Evolutionary conservation across 1,284 basidiomycete species (phyloP).

Genomic region (Hemileia vastatrix): DNA sequence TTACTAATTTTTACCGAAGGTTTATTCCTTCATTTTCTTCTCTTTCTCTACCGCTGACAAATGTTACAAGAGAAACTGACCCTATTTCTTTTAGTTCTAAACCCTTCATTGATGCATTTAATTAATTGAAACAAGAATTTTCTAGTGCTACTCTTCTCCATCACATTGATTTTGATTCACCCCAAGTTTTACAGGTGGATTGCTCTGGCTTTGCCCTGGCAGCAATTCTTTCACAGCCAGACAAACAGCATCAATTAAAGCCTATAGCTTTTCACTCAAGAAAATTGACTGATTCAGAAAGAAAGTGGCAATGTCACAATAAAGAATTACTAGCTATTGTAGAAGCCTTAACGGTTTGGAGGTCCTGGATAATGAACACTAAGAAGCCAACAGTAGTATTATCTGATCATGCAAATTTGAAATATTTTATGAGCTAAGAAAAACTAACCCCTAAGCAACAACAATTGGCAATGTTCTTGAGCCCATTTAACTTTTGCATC

Average conservation of each 20-base stretch:
- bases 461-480: neutral
- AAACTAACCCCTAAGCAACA: neutral
- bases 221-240: constrained; percentile 22
- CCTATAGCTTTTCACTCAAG: neutral
- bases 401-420: constrained; percentile 8
- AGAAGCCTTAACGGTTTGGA: neutral
- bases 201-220: constrained; percentile 26
- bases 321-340: constrained; percentile 11
- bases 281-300: neutral
- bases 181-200: constrained; percentile 32
- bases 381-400: neutral
- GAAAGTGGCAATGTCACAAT: constrained; percentile 7
- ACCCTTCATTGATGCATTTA: neutral
- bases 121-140: neutral
- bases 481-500: neutral
- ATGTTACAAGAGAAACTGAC: too few species aligned
- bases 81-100: too few species aligned
- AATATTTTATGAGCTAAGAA: neutral
- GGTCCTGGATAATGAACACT: constrained; percentile 8
- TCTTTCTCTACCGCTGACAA: neutral
- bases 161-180: constrained; percentile 11
- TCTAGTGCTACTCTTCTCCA: neutral
- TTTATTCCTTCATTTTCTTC: neutral
- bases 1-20: neutral
- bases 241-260: neutral